phyloP scores from a whole-genome alignment of 257 asterid genomes.

The Linaria vulgaris region DNA sequence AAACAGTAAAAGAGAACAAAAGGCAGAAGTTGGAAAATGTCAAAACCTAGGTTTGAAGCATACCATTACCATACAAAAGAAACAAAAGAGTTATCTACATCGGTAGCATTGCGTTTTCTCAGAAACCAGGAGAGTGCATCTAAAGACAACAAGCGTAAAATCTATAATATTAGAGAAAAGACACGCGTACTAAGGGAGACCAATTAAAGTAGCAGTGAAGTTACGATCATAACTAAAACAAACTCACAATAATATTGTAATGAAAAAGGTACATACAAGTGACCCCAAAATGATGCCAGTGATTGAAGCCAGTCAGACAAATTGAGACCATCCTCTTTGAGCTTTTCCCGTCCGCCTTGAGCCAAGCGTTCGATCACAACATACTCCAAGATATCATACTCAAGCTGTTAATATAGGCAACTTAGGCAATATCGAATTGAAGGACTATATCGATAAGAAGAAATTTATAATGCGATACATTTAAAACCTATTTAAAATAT shows the following conservation, averaged over 20 bases:
- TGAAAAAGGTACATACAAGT: constrained; percentile 69
- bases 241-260: constrained; percentile 26
- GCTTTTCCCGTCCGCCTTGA: constrained; percentile 98
- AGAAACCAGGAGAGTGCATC: constrained; percentile 20
- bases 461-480: constrained; percentile 2
- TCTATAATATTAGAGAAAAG: constrained; percentile 25
- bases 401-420: constrained; percentile 61
- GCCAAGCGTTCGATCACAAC: constrained; percentile 98
- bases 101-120: constrained; percentile 2
- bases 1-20: constrained; percentile 15
- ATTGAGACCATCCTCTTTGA: constrained; percentile 97
- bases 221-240: constrained; percentile 22
- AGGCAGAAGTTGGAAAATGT: not conserved
- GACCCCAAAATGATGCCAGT: constrained; percentile 99
- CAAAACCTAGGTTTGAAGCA: constrained; percentile 19
- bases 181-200: constrained; percentile 28
- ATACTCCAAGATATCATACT: constrained; percentile 96
- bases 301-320: constrained; percentile 99
- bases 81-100: constrained; percentile 12
- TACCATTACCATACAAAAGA: constrained; percentile 10
- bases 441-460: not conserved
- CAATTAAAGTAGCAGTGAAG: constrained; percentile 21
- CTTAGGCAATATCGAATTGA: constrained; percentile 11
- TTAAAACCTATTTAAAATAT: not conserved
- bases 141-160: constrained; percentile 22